Base-by-base conservation (phyloP, 345 rosid species). In the Sisymbrium irio region DNA sequence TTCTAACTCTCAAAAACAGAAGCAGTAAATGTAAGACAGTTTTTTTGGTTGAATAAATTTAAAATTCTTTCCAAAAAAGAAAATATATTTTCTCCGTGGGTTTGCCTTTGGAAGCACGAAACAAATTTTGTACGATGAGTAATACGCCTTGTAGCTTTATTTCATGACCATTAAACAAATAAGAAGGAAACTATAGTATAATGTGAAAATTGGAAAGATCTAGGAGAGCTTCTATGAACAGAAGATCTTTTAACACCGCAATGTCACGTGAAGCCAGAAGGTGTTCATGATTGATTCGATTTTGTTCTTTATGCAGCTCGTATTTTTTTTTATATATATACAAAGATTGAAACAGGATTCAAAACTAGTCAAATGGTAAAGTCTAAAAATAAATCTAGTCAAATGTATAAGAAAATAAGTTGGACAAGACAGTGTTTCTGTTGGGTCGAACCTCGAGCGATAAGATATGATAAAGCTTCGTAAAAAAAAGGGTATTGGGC, bases 211-310 rank as follows among this genome's bases (percentile, higher is more conserved):
- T 9, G 44, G 67, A 33, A 68, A 53, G 18, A 76, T 69, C 70
- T 76, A 22, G 65, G 51, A 69, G 75, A 69, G 60, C 71, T 76
- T 76, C 79, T 62, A 76, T 54, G 75, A 69, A 62, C 79, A 69
- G 36, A 62, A 69, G 19, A 69, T 62, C 47, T 74, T 74, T 62
- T 62, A 62, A 67, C 50, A 57, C 53, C 65, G 75, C 66, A 55
- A 55, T 76, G 75, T 63, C 79, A 76, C 79, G 75, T 76, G 79
- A 62, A 62, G 65, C 67, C 65, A 69, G 75, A 76, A 62, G 79
- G 35, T 69, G 79, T 70, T 36, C 75, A 76, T 76, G 71, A 76
- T 76, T 76, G 75, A 76, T 70, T 69, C 53, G 71, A 63, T 76
- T 55, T 69, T 53, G 58, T 69, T 76, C 65, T 76, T 76, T 68